phyloP scores from a whole-genome alignment of 805 yeast species.

The Cyberlindnera xylosilytica region DNA sequence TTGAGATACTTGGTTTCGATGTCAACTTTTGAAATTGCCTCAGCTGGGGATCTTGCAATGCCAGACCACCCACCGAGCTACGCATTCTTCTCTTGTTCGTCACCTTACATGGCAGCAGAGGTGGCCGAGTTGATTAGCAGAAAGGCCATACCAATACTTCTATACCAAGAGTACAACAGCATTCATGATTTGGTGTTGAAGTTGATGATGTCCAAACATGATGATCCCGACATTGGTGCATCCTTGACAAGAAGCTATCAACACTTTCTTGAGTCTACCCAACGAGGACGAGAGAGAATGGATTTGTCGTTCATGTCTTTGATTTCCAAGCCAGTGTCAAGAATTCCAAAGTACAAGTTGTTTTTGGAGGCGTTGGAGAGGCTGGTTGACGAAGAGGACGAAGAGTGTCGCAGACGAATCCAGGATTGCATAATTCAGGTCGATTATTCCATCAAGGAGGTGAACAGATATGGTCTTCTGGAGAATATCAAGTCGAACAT shows the following conservation, averaged over 20 bases:
- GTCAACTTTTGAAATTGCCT: no score
- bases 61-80: background rate
- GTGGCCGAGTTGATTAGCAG: conserved; percentile 23
- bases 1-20: conserved; percentile 20
- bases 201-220: conserved; percentile 30
- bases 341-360: conserved; percentile 48
- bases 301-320: conserved; percentile 55
- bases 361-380: conserved; percentile 42
- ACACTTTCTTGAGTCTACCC: conserved; percentile 39
- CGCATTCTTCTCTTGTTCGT: conserved; percentile 9
- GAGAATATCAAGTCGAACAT: conserved; percentile 20
- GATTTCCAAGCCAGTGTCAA: conserved; percentile 49
- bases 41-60: no score
- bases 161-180: conserved; percentile 35
- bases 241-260: conserved; percentile 32
- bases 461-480: conserved; percentile 29
- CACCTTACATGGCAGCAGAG: conserved; percentile 25
- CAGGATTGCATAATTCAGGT: conserved; percentile 16
- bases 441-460: conserved; percentile 26
- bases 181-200: conserved; percentile 33
- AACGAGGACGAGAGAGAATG: conserved; percentile 31
- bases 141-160: conserved; percentile 25
- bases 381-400: conserved; percentile 24
- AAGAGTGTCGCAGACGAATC: conserved; percentile 18
- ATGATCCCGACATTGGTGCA: conserved; percentile 24